A percentile compares a stretch with the other conserved stretches of the same genome.
These are phyloP conservation scores for Rubus idaeus DNA, from an alignment of 306 rosid species.

Conservation along the genomic window DNA sequence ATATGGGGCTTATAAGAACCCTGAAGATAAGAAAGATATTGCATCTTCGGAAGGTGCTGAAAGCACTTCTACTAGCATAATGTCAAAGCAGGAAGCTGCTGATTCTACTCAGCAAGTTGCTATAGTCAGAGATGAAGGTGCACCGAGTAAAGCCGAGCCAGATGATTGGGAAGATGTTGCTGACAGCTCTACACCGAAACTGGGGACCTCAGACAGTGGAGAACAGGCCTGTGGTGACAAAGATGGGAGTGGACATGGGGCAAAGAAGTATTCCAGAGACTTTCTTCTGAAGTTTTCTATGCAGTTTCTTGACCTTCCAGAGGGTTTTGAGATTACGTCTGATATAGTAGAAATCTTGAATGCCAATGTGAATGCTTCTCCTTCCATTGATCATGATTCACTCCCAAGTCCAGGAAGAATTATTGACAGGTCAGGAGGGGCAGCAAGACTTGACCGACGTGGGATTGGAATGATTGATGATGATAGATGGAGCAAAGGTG, in stretches of 20 bases:
- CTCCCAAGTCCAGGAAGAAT: conserved; percentile 71
- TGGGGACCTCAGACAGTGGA: conserved; percentile 48
- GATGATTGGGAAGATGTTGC: conserved; percentile 99
- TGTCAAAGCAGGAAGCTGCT: conserved; percentile 40
- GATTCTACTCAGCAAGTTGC: conserved; percentile 41
- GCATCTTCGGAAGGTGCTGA: conserved; percentile 44
- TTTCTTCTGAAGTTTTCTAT: conserved; percentile 71
- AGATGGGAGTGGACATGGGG: conserved; percentile 47
- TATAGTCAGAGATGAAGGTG: conserved; percentile 32
- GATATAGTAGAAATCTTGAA: conserved; percentile 50
- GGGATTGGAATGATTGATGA: conserved; percentile 63
- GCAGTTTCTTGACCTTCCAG: conserved; percentile 64
- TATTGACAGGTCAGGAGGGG: conserved; percentile 55
- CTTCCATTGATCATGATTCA: conserved; percentile 57
- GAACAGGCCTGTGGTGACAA: conserved; percentile 28
- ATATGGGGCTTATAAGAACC: conserved; percentile 91
- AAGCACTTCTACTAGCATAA: conserved; percentile 33
- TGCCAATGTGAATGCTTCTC: conserved; percentile 35
- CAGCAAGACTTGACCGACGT: conserved; percentile 71
- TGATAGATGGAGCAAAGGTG: conserved; percentile 74
- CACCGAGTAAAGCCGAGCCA: conserved; percentile 59
- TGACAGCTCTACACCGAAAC: conserved; percentile 68
- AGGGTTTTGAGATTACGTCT: conserved; percentile 49
- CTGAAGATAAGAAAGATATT: conserved; percentile 78
- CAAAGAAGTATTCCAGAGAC: conserved; percentile 79